These are phyloP conservation scores for Protomyces pachydermus DNA, from an alignment of 1,139 yeast genomes.

Conservation along the genomic window DNA sequence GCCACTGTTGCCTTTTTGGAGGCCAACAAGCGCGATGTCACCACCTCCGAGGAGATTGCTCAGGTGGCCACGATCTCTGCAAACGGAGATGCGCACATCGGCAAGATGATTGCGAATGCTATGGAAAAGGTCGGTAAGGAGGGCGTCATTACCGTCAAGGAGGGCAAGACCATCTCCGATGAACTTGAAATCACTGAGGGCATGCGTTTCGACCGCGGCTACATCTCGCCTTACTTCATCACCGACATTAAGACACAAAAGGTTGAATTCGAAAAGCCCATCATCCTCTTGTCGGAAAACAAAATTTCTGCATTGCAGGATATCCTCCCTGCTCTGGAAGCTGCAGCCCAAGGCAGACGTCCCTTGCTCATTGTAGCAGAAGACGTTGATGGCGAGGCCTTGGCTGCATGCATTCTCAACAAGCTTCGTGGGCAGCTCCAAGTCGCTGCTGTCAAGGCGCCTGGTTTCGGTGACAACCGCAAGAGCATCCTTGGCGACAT, in stretches of 20 bases:
- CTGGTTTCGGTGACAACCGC: constrained; percentile 99
- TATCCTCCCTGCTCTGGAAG: constrained; percentile 86
- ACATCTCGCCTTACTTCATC: constrained; percentile 95
- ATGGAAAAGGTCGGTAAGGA: constrained; percentile 99
- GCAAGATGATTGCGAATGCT: constrained; percentile 87
- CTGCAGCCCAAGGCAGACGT: constrained; percentile 91
- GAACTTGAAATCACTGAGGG: constrained; percentile 98
- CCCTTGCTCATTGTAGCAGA: constrained; percentile 93
- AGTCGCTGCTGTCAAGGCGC: constrained; percentile 98
- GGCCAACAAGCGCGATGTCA: constrained; percentile 89
- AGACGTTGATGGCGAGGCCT: constrained; percentile 97
- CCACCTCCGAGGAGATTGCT: constrained; percentile 95
- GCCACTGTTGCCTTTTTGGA: constrained; percentile 88
- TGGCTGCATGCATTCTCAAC: constrained; percentile 97
- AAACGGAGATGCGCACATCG: constrained; percentile 93
- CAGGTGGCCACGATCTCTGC: constrained; percentile 99
- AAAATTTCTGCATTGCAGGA: constrained; percentile 91
- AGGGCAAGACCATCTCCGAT: constrained; percentile 94
- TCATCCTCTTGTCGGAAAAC: constrained; percentile 85
- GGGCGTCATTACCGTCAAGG: constrained; percentile 97
- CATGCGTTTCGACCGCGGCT: constrained; percentile 99
- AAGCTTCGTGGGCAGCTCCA: constrained; percentile 98
- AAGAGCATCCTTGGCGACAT: constrained; percentile 96
- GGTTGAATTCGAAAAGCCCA: constrained; percentile 95
- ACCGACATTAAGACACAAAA: constrained; percentile 95